phyloP scores from a whole-genome alignment of 306 rosid genomes.

The Luffa aegyptiaca region DNA sequence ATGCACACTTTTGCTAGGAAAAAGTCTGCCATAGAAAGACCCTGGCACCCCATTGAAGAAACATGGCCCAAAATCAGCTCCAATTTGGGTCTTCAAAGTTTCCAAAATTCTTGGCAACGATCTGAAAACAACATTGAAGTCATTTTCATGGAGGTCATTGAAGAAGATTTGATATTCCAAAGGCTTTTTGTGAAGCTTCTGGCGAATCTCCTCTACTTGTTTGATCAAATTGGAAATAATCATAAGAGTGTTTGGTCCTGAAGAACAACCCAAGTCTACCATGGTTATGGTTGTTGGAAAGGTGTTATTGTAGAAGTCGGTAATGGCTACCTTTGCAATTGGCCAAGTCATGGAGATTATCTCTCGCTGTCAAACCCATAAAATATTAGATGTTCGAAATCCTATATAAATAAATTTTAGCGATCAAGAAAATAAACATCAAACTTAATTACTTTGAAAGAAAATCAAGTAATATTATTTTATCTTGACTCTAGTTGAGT shows the following conservation, averaged over 20 bases:
- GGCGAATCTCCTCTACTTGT: neutral
- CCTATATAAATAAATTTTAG: too few relatives aligned
- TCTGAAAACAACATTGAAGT: too few relatives aligned
- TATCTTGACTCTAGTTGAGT: too few relatives aligned
- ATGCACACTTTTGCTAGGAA: neutral
- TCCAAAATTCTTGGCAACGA: too few relatives aligned
- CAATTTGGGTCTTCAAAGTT: neutral
- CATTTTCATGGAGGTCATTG: too few relatives aligned
- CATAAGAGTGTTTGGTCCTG: neutral
- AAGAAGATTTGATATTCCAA: neutral
- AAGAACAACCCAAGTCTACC: neutral
- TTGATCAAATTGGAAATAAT: neutral
- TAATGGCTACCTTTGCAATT: conserved; percentile 34
- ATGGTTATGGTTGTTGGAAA: neutral
- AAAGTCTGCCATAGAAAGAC: neutral
- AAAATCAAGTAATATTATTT: too few relatives aligned
- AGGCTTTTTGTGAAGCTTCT: neutral
- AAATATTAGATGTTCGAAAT: too few relatives aligned
- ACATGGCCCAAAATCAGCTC: neutral
- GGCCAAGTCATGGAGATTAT: conserved; percentile 30
- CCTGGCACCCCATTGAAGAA: neutral
- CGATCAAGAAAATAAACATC: too few relatives aligned
- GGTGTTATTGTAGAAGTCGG: neutral
- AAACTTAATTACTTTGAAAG: too few relatives aligned
- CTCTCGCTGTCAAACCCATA: conserved; percentile 16